phyloP scores from a whole-genome alignment of 495 filamentous ascomycete genomes.

The Podospora bellae-mahoneyi region DNA sequence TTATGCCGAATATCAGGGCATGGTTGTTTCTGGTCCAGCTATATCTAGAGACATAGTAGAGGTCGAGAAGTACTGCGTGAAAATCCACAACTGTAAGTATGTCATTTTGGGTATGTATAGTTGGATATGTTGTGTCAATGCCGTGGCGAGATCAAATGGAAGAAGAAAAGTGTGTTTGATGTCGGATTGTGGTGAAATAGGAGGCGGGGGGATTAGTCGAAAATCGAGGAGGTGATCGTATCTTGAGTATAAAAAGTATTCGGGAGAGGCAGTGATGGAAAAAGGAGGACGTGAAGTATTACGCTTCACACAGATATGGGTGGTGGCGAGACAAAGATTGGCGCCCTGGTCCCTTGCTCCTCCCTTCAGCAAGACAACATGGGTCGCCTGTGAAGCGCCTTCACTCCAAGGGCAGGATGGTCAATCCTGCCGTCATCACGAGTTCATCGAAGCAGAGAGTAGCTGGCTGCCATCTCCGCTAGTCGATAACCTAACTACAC shows the following conservation, averaged over 20 bases:
- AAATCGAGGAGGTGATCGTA: not conserved
- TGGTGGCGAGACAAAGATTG: not conserved
- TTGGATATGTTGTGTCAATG: not conserved
- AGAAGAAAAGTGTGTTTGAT: not conserved
- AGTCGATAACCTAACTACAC: not conserved
- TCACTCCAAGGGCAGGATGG: not conserved
- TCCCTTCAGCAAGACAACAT: not conserved
- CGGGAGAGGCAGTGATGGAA: not conserved
- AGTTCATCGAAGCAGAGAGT: not conserved
- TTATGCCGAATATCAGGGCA: not conserved
- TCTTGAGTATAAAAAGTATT: not conserved
- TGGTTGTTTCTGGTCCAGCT: not conserved
- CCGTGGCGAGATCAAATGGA: not conserved
- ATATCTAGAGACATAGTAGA: not conserved
- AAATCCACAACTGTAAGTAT: not conserved
- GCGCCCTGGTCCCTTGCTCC: not conserved
- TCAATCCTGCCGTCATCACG: not conserved
- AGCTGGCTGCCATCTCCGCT: not conserved
- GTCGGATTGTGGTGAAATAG: not conserved
- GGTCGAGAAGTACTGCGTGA: not conserved
- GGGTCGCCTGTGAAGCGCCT: not conserved
- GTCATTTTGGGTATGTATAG: not conserved
- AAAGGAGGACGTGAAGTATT: not conserved
- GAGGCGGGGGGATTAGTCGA: not conserved
- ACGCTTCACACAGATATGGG: not conserved